phyloP scores from a whole-genome alignment of 1,284 basidiomycete genomes.

The Boletellus deceptivus region DNA sequence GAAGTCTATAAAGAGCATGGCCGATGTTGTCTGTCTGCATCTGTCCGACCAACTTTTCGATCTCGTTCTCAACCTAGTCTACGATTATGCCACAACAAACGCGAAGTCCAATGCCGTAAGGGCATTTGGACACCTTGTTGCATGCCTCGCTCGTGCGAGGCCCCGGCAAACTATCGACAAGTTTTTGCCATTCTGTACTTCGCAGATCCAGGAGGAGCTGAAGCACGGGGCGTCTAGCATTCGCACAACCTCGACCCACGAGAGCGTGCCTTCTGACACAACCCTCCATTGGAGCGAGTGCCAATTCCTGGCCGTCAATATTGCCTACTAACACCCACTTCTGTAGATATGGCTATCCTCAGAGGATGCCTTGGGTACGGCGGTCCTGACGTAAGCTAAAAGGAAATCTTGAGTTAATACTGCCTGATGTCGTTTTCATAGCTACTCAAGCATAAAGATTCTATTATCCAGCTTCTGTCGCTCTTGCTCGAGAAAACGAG shows the following conservation, averaged over 20 bases:
- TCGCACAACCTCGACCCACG: slow-evolving; percentile 83
- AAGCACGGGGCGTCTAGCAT: slow-evolving; percentile 91
- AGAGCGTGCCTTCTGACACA: slow-evolving; percentile 85
- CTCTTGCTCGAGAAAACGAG: slow-evolving; percentile 79
- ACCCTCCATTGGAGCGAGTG: slow-evolving; percentile 90
- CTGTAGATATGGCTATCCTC: slow-evolving; percentile 70
- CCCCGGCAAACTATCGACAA: slow-evolving; percentile 77
- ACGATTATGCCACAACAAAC: slow-evolving; percentile 85
- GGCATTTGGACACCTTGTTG: slow-evolving; percentile 87
- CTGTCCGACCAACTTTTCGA: slow-evolving; percentile 88
- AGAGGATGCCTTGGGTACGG: slow-evolving; percentile 78
- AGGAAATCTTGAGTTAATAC: neutral
- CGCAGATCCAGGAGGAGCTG: slow-evolving; percentile 85
- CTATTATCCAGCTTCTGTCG: slow-evolving; percentile 67
- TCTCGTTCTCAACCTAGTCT: slow-evolving; percentile 81
- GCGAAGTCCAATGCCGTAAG: slow-evolving; percentile 86
- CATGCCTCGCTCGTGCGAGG: slow-evolving; percentile 80
- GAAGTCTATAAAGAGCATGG: slow-evolving; percentile 78
- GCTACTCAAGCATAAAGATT: slow-evolving; percentile 70
- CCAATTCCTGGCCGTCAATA: slow-evolving; percentile 6
- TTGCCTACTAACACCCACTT: slow-evolving; percentile 1
- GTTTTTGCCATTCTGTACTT: slow-evolving; percentile 78
- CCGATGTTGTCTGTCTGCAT: slow-evolving; percentile 85
- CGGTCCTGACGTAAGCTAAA: slow-evolving; percentile 52
- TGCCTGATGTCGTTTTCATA: slow-evolving; percentile 30